Conservation (phyloP, 805 yeast species). For the Metschnikowia anglica region DNA sequence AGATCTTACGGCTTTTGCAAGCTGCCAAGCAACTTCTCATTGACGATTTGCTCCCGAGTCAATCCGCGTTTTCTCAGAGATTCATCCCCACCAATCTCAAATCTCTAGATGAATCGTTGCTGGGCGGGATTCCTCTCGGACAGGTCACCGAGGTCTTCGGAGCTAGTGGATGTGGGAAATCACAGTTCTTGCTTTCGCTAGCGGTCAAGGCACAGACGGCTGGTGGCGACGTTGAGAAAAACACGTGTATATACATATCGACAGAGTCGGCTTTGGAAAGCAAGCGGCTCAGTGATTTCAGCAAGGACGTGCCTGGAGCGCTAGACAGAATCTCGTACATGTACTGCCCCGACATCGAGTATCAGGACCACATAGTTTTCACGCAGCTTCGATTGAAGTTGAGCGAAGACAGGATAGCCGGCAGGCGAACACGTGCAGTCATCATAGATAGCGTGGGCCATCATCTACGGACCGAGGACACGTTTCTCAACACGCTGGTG, state of each 20-base stretch:
- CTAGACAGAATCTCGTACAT: slow-evolving; percentile 48
- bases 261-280: slow-evolving; percentile 79
- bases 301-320: slow-evolving; percentile 14
- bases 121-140: slow-evolving; percentile 18
- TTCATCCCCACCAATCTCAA: slow-evolving; percentile 12
- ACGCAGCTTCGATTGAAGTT: slow-evolving; percentile 64
- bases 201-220: slow-evolving; percentile 26
- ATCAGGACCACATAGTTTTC: slow-evolving; percentile 68
- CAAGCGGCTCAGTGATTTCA: slow-evolving; percentile 44
- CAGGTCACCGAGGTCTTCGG: slow-evolving; percentile 72
- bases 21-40: background rate
- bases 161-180: slow-evolving; percentile 81
- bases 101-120: slow-evolving; percentile 11
- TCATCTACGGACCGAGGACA: slow-evolving; percentile 63
- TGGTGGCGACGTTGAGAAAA: slow-evolving; percentile 1
- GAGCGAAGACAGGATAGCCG: slow-evolving; percentile 21
- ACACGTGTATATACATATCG: slow-evolving; percentile 57
- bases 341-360: slow-evolving; percentile 65
- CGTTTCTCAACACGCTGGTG: slow-evolving; percentile 24
- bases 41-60: background rate
- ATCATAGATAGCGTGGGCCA: slow-evolving; percentile 84
- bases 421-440: slow-evolving; percentile 48
- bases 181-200: slow-evolving; percentile 72
- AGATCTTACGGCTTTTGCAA: slow-evolving; percentile 3
- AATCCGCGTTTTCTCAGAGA: background rate